Percentiles rank a stretch among this genome's conserved stretches.
Conservation (phyloP, 495 filamentous ascomycete species). For the Pseudevernia furfuracea region DNA sequence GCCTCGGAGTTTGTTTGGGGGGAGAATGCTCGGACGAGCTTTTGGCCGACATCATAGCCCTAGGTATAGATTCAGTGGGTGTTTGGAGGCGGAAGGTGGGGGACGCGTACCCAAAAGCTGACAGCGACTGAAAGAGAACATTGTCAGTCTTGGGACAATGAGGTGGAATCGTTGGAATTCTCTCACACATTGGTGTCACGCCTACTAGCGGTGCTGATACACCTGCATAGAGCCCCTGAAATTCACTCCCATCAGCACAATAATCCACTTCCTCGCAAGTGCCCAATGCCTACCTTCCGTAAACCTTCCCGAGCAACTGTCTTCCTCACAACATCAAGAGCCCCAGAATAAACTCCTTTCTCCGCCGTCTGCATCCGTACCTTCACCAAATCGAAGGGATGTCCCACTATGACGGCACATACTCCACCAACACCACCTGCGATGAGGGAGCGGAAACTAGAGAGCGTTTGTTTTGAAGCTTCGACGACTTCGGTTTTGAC, state of each 20-base stretch:
- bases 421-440: constrained; percentile 91
- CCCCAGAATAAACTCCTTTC: constrained; percentile 81
- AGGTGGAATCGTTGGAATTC: constrained; percentile 17
- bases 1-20: constrained; percentile 43
- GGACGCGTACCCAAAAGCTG: constrained; percentile 67
- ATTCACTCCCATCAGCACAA: not conserved
- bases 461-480: constrained; percentile 32
- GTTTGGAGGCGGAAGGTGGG: not conserved
- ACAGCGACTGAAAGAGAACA: constrained; percentile 64
- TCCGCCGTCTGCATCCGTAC: constrained; percentile 94
- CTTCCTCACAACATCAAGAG: constrained; percentile 85
- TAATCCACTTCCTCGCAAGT: not conserved
- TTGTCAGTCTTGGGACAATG: not conserved
- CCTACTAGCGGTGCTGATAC: constrained; percentile 90
- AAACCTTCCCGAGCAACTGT: constrained; percentile 82
- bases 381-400: constrained; percentile 97
- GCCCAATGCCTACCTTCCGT: constrained; percentile 40
- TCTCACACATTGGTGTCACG: constrained; percentile 96
- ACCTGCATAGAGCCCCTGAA: constrained; percentile 91
- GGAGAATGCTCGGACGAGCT: constrained; percentile 63
- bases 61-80: not conserved
- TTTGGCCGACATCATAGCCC: constrained; percentile 95
- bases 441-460: constrained; percentile 63
- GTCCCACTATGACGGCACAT: constrained; percentile 86
- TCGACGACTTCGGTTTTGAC: constrained; percentile 27